Evolutionary conservation across 2,329 filamentous ascomycete species (phyloP), one percentile per base, ranked within the genome.

Genomic region (Colletotrichum chrysophilum): DNA sequence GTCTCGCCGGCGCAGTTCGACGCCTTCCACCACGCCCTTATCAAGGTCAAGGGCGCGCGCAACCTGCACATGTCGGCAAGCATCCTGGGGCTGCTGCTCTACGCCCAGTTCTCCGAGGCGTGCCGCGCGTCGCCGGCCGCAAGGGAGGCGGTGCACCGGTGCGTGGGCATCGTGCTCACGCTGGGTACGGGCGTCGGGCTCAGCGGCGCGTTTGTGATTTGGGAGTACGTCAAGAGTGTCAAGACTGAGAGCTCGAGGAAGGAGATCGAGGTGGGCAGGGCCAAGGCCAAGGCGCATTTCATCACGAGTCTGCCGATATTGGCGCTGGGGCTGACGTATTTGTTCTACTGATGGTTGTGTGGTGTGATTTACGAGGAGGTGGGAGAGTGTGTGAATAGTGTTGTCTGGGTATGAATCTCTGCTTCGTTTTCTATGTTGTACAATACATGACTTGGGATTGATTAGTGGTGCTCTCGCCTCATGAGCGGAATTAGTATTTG

Each of bases 31-130:
- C 69, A 68, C 56, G 73, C 73, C 4, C 73, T 75, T 32, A 6
- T 75, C 70, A 73, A 75, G 34, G 64, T 75, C 69, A 75, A 75
- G 69, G 73, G 73, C 30, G 73, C 73, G 7, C 69, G 69, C 24
- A 75, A 75, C 43, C 43, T 75, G 56, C 73, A 75, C 70, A 75
- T 75, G 73, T 67, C 73, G 36, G 56, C 62, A 32, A 73, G 73
- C 56, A 48, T 75, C 26, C 14, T 75, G 18, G 73, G 30, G 1
- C 38, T 75, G 36, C 8, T 73, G 12, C 64, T 75, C 16, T 75
- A 73, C 56, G 73, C 69, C 14, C 62, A 67, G 14, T 64, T 67
- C 34, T 75, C 73, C 13, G 56, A 64, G 32, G 34, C 48, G 24
- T 75, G 73, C 64, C 73, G 73, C 32, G 26, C 62, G 7, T 75